Conservation (phyloP, 202 grass and related monocot species). For the Musa balbisiana region DNA sequence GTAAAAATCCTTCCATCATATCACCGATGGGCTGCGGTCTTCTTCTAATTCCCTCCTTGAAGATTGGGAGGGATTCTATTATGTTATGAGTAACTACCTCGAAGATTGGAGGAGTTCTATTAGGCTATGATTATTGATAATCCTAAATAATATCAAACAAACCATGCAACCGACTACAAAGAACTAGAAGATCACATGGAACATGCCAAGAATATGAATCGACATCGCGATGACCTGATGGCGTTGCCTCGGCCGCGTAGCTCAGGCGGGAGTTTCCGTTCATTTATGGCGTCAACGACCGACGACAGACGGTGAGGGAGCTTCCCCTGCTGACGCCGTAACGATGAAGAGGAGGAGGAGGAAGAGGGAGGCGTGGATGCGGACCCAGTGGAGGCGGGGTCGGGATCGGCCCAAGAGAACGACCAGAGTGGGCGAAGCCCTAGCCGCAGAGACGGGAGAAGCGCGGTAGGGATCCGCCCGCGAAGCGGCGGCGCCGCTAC, state of each 20-base stretch:
- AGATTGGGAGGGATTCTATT: too few species aligned
- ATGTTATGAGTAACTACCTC: too few species aligned
- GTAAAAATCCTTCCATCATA: not conserved
- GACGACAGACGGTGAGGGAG: slow-evolving; percentile 39
- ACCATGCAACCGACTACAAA: not conserved
- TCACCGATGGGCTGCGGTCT: not conserved
- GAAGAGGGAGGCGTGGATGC: slow-evolving; percentile 6
- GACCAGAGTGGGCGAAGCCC: slow-evolving; percentile 25
- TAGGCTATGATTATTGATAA: not conserved
- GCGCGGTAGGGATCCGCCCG: not conserved
- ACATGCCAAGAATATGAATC: not conserved
- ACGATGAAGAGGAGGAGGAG: slow-evolving; percentile 23
- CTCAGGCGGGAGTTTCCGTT: slow-evolving; percentile 66
- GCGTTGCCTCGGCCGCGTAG: slow-evolving; percentile 56
- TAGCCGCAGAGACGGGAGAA: slow-evolving; percentile 11
- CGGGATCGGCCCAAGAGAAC: slow-evolving; percentile 27
- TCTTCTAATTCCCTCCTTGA: too few species aligned
- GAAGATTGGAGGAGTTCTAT: not conserved
- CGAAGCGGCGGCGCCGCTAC: slow-evolving; percentile 8
- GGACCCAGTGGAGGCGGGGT: not conserved
- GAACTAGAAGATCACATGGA: not conserved
- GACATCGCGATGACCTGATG: slow-evolving; percentile 34
- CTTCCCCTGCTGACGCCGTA: slow-evolving; percentile 32
- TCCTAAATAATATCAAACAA: not conserved
- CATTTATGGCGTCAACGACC: slow-evolving; percentile 64